Conservation (phyloP, 108 stramenopile species). For the Cyclotella cryptica region DNA sequence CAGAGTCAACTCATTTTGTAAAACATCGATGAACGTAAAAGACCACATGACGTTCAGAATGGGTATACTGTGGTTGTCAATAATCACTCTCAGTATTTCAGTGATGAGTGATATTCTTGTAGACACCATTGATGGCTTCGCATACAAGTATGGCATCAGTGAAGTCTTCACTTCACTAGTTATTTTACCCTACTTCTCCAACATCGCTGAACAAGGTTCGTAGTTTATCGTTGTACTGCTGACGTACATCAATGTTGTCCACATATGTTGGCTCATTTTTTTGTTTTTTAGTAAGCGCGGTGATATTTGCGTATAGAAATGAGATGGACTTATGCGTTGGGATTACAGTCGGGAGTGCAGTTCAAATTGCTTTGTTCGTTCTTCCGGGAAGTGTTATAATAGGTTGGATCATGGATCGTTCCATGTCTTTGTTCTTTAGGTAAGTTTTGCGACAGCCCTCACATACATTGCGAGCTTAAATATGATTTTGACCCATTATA, state of each 20-base stretch:
- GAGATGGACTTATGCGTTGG: constrained; percentile 98
- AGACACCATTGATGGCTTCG: constrained; percentile 95
- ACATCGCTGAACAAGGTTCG: constrained; percentile 92
- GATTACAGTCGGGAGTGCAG: constrained; percentile 95
- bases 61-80: constrained; percentile 89
- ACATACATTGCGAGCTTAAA: not conserved
- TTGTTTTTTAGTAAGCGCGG: constrained; percentile 71
- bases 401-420: constrained; percentile 89
- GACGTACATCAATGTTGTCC: too few relatives aligned
- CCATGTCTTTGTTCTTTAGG: constrained; percentile 84
- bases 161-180: constrained; percentile 95
- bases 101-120: constrained; percentile 94
- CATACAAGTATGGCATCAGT: constrained; percentile 71
- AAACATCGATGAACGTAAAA: not conserved
- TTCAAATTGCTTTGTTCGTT: constrained; percentile 96
- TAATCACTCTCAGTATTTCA: constrained; percentile 89
- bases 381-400: constrained; percentile 93
- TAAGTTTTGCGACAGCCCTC: not conserved
- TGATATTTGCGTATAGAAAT: constrained; percentile 93
- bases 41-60: constrained; percentile 77
- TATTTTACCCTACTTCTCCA: constrained; percentile 97
- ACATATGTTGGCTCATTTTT: not conserved
- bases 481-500: too few relatives aligned
- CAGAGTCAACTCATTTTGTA: not conserved
- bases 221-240: not conserved